These are phyloP conservation scores for Eimeria falciformis DNA, from an alignment of 169 alveolate genomes.

Conservation along the genomic window DNA sequence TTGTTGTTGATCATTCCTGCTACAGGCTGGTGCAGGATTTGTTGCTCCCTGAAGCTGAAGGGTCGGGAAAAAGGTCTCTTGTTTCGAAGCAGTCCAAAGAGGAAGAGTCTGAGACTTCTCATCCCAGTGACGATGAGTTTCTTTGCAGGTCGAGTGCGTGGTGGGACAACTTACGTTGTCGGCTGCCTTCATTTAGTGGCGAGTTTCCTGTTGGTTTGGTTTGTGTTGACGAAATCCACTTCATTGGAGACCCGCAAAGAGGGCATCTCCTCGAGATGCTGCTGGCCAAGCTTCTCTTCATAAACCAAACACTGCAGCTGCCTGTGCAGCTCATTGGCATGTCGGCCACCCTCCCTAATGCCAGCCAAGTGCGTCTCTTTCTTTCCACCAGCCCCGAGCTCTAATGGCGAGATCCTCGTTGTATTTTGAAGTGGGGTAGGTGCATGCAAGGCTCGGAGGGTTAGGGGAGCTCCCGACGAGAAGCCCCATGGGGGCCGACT, in stretches of 20 bases:
- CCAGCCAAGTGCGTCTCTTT: conserved; percentile 76
- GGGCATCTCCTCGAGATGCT: conserved; percentile 85
- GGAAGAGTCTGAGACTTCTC: neutral
- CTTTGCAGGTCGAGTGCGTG: conserved; percentile 2
- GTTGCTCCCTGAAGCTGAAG: conserved; percentile 44
- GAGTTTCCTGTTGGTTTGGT: conserved; percentile 74
- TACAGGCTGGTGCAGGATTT: conserved; percentile 53
- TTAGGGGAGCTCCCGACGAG: too few species aligned
- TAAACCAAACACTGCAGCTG: conserved; percentile 76
- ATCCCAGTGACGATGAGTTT: neutral
- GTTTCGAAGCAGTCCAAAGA: neutral
- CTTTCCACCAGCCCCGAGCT: neutral
- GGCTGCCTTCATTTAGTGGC: conserved; percentile 54
- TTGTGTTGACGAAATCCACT: conserved; percentile 87
- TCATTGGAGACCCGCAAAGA: conserved; percentile 85
- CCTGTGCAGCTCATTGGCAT: conserved; percentile 86
- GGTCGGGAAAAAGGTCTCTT: neutral
- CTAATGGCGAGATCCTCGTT: neutral
- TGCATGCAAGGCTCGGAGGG: too few species aligned
- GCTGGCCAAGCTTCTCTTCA: conserved; percentile 77
- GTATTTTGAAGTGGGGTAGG: too few species aligned
- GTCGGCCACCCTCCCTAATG: conserved; percentile 91
- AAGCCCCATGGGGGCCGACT: too few species aligned
- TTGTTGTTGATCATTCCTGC: neutral
- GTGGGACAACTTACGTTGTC: conserved; percentile 38